Conservation (phyloP, 257 asterid genomes). For the Jasminum sambac region DNA sequence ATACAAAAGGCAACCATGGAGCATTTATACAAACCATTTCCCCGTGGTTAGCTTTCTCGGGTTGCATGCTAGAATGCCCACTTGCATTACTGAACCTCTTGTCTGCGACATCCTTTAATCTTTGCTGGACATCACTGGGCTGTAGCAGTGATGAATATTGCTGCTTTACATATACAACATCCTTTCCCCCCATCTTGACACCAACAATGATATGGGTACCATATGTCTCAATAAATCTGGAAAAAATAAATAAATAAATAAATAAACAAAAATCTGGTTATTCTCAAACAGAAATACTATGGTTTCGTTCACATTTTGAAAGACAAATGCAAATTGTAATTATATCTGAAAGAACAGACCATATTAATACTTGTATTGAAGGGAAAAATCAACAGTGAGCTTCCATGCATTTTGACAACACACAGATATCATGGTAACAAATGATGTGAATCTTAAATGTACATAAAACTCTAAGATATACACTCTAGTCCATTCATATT, state of each 20-base stretch:
- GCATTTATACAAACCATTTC: slow-evolving; percentile 48
- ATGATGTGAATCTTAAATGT: neutral
- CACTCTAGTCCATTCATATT: neutral
- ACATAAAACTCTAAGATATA: neutral
- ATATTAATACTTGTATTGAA: neutral
- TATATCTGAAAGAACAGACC: slow-evolving; percentile 14
- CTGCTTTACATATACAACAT: slow-evolving; percentile 70
- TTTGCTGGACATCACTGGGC: slow-evolving; percentile 59
- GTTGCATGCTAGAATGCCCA: slow-evolving; percentile 37
- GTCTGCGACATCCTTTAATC: slow-evolving; percentile 75
- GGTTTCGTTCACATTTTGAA: slow-evolving; percentile 10
- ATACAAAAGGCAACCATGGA: slow-evolving; percentile 19
- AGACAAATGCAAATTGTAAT: slow-evolving; percentile 7
- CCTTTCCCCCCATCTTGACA: slow-evolving; percentile 84
- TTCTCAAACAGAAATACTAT: slow-evolving; percentile 9
- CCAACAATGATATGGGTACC: slow-evolving; percentile 88
- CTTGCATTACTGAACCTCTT: slow-evolving; percentile 57
- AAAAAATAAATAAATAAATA: neutral
- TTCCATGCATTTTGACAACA: neutral
- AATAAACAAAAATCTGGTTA: slow-evolving; percentile 7
- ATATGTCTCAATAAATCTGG: slow-evolving; percentile 71
- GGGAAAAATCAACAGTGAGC: neutral
- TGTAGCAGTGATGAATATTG: slow-evolving; percentile 62
- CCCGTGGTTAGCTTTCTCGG: slow-evolving; percentile 34
- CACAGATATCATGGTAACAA: slow-evolving; percentile 16